These are phyloP conservation scores for Taiozyma sp. DNA, from an alignment of 1,139 yeast genomes.

Conservation along the genomic window DNA sequence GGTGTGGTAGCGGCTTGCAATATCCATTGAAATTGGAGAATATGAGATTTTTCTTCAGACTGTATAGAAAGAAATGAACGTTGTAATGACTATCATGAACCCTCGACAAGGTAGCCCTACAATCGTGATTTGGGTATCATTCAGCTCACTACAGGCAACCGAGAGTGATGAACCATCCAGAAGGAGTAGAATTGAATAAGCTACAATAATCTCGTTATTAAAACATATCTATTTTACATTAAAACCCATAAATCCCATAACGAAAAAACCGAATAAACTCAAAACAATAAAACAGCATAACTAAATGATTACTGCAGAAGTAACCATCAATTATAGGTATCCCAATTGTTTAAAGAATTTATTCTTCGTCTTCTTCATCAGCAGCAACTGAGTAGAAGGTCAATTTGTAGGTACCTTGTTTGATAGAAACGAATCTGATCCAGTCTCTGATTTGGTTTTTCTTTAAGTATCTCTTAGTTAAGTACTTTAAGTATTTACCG, in stretches of 20 bases:
- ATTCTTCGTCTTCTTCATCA: conserved; percentile 93
- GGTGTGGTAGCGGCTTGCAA: conserved; percentile 49
- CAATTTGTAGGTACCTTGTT: conserved; percentile 95
- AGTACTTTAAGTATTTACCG: conserved; percentile 99
- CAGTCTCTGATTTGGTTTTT: conserved; percentile 99
- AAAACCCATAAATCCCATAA: conserved; percentile 11
- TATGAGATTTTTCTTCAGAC: conserved; percentile 79
- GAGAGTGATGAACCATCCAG: background rate
- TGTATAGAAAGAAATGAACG: conserved; percentile 46
- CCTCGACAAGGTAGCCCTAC: background rate
- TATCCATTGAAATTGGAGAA: conserved; percentile 76
- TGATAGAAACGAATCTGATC: conserved; percentile 98
- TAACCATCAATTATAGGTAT: background rate
- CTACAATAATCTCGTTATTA: conserved; percentile 3
- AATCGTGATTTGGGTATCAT: too few species aligned
- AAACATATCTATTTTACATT: conserved; percentile 15
- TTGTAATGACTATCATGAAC: background rate
- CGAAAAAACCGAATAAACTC: conserved; percentile 9
- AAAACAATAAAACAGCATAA: conserved; percentile 1
- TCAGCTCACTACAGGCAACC: too few species aligned
- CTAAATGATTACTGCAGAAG: conserved; percentile 2
- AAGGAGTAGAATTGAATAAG: background rate
- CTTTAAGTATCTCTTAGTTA: conserved; percentile 99
- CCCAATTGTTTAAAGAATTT: conserved; percentile 24
- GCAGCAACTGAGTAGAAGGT: conserved; percentile 99